Percentiles rank a stretch among this genome's conserved stretches.
Evolutionary conservation across 202 grass and related monocot species (phyloP).

Genomic region (Setaria italica): DNA sequence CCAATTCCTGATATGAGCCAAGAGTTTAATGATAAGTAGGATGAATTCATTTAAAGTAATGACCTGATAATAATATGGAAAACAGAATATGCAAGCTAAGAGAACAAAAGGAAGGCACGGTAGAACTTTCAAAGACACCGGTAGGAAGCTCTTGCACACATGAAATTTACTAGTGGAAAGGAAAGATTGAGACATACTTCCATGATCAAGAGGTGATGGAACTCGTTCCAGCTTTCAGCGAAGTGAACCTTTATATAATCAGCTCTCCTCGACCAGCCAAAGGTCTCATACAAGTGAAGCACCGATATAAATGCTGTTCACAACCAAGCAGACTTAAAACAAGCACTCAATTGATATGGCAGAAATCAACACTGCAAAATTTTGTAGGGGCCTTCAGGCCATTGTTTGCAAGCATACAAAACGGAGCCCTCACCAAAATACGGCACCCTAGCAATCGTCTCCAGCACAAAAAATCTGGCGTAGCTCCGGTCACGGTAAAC

Average conservation of each 20-base stretch:
- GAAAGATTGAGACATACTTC: constrained; percentile 60
- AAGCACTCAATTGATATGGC: neutral
- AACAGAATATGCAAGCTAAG: neutral
- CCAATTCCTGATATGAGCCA: constrained; percentile 66
- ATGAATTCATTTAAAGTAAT: neutral
- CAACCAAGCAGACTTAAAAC: neutral
- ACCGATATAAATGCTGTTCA: constrained; percentile 92
- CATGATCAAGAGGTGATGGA: constrained; percentile 96
- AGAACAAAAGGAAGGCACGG: neutral
- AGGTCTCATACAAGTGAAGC: constrained; percentile 93
- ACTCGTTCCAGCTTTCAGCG: constrained; percentile 93
- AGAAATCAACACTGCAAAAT: constrained; percentile 3
- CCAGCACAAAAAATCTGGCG: constrained; percentile 91
- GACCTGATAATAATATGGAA: neutral
- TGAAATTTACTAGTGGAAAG: neutral
- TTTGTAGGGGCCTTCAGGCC: constrained; percentile 6
- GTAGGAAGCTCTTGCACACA: neutral
- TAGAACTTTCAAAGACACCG: neutral
- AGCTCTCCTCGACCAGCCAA: constrained; percentile 86
- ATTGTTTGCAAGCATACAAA: constrained; percentile 24
- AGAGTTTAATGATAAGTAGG: neutral
- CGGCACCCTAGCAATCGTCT: constrained; percentile 89
- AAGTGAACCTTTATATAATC: constrained; percentile 98
- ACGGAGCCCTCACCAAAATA: constrained; percentile 78
- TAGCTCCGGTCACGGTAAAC: constrained; percentile 78